Evolutionary conservation across 1,139 yeast genomes (phyloP).

Genomic region (Yamadazyma sp.): DNA sequence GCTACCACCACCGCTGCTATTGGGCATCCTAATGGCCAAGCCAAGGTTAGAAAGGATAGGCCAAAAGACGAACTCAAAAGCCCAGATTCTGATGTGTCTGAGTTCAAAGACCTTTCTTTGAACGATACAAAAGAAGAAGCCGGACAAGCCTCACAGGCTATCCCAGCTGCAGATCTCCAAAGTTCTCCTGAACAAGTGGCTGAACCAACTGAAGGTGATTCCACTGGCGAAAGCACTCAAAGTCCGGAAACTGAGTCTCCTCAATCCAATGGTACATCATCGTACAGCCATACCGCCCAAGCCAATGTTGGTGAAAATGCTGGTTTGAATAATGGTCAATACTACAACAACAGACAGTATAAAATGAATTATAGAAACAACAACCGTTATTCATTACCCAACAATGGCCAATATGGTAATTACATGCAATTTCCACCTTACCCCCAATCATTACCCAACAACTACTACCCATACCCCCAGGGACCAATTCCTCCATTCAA

Average conservation of each 20-base stretch:
- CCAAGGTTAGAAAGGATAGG: conserved; percentile 5
- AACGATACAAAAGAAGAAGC: neutral
- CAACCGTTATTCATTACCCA: conserved; percentile 17
- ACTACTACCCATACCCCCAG: conserved; percentile 12
- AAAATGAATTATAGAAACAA: conserved; percentile 14
- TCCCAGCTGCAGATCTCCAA: neutral
- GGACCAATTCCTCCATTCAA: conserved; percentile 7
- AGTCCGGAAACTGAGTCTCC: neutral
- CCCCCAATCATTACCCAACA: conserved; percentile 16
- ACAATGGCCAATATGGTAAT: conserved; percentile 10
- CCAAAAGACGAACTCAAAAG: conserved; percentile 1
- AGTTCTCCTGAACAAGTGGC: too few species aligned
- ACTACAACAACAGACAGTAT: conserved; percentile 16
- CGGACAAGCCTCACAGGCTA: neutral
- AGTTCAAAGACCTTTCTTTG: conserved; percentile 6
- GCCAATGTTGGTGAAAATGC: conserved; percentile 4
- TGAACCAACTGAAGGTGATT: conserved; percentile 2
- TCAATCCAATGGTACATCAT: neutral
- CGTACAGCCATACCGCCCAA: conserved; percentile 1
- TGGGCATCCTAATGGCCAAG: conserved; percentile 4
- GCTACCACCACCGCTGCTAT: neutral
- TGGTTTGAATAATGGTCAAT: conserved; percentile 8
- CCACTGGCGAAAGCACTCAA: neutral
- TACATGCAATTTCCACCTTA: conserved; percentile 15
- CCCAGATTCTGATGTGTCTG: too few species aligned